phyloP scores from a whole-genome alignment of 257 asterid species.

The Pogostemon cablin region DNA sequence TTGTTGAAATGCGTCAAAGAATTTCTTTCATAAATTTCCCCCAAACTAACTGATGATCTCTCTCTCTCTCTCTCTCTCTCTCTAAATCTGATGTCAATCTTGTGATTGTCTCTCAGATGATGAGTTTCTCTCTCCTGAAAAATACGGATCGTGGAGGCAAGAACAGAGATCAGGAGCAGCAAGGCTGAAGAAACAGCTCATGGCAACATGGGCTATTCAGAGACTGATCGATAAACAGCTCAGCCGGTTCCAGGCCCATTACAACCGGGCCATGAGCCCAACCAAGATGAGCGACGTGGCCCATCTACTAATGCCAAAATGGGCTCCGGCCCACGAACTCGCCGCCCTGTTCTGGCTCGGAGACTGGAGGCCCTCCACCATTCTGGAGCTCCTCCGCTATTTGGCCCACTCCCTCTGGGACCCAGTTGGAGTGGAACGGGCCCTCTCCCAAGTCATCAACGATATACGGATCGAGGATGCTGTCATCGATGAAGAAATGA shows the following conservation, averaged over 20 bases:
- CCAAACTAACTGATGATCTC: background rate
- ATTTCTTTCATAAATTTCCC: background rate
- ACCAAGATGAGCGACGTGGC: conserved; percentile 56
- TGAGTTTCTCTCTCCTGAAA: conserved; percentile 45
- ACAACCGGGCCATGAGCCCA: conserved; percentile 47
- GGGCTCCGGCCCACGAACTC: conserved; percentile 61
- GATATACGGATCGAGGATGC: conserved; percentile 84
- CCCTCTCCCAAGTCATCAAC: conserved; percentile 57
- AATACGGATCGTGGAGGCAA: conserved; percentile 65
- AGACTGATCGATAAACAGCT: conserved; percentile 66
- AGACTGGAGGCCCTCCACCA: conserved; percentile 90
- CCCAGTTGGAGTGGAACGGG: conserved; percentile 47
- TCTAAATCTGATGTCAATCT: background rate
- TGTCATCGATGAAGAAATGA: conserved; percentile 84
- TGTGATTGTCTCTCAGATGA: conserved; percentile 39
- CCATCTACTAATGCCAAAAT: conserved; percentile 66
- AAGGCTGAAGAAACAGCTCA: conserved; percentile 70
- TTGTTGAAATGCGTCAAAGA: no score
- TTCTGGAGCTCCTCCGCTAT: conserved; percentile 60
- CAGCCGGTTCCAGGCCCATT: conserved; percentile 53
- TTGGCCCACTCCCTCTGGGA: conserved; percentile 47
- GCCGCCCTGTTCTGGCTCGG: conserved; percentile 83
- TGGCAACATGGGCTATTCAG: conserved; percentile 69
- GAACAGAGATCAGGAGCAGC: conserved; percentile 69
- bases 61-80: background rate